Percentiles rank a stretch among this genome's conserved stretches.
Evolutionary conservation across 2,329 filamentous ascomycete genomes (phyloP).

Genomic region (Stagonosporopsis cucurbitacearum): DNA sequence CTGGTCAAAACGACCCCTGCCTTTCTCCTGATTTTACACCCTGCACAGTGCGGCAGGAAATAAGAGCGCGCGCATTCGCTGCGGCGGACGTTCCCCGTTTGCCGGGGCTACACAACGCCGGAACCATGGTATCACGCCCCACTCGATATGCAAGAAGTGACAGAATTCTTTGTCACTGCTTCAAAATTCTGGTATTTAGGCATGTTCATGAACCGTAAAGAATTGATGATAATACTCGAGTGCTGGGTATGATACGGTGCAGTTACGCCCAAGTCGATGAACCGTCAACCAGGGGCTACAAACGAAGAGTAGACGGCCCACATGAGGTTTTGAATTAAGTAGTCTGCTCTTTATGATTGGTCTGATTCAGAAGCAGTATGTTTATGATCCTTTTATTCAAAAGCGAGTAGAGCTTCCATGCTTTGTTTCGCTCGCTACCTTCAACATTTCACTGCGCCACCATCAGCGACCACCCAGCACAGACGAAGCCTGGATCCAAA

Average conservation of each 20-base stretch:
- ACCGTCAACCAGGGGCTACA: background rate
- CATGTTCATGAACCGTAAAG: background rate
- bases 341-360: background rate
- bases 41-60: conserved; percentile 17
- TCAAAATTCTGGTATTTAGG: background rate
- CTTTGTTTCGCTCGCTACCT: background rate
- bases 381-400: background rate
- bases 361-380: background rate
- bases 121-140: conserved; percentile 22
- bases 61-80: conserved; percentile 17
- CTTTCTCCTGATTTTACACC: conserved; percentile 23
- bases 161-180: background rate
- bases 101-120: conserved; percentile 35
- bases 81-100: conserved; percentile 24
- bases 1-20: conserved; percentile 17
- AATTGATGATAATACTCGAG: background rate
- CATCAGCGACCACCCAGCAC: background rate
- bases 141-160: conserved; percentile 10
- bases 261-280: background rate
- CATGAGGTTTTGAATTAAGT: background rate
- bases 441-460: background rate
- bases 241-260: background rate
- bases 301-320: background rate
- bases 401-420: background rate
- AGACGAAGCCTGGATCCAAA: background rate